Evolutionary conservation across 2,329 filamentous ascomycete species (phyloP).

Genomic region (Neofusicoccum kwambonambiense): DNA sequence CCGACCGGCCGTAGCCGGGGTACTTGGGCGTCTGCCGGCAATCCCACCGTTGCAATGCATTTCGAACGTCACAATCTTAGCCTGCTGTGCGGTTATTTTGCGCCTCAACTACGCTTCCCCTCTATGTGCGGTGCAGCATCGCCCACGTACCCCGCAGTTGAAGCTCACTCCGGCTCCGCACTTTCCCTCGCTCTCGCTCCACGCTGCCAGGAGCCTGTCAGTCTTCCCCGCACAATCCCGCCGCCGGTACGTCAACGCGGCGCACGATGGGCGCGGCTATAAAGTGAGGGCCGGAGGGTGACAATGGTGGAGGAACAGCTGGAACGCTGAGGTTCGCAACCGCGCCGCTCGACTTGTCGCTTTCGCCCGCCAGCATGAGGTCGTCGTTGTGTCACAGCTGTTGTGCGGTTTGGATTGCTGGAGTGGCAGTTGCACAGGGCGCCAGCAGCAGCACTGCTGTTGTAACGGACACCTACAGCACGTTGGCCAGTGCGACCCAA

Average conservation of each 20-base stretch:
- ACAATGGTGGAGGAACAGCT: not conserved
- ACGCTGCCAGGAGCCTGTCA: not conserved
- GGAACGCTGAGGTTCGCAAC: too few species aligned
- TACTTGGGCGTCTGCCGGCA: not conserved
- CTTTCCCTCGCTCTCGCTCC: not conserved
- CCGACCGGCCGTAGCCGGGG: not conserved
- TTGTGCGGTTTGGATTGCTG: not conserved
- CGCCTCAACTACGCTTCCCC: not conserved
- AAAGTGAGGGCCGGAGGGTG: not conserved
- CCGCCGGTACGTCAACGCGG: not conserved
- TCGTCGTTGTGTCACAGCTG: not conserved
- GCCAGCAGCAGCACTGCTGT: not conserved
- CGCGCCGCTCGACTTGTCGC: not conserved
- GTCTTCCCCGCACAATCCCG: not conserved
- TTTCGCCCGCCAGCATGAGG: not conserved
- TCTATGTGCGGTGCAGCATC: not conserved
- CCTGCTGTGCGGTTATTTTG: constrained; percentile 1
- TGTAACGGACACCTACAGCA: not conserved
- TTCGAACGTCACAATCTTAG: not conserved
- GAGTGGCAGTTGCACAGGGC: constrained; percentile 6
- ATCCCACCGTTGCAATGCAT: constrained; percentile 15
- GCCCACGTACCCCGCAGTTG: not conserved
- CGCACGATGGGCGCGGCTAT: not conserved
- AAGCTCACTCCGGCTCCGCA: not conserved
- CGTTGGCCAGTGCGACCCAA: not conserved